Evolutionary conservation across 495 filamentous ascomycete species (phyloP).

Genomic region (Rostrohypoxylon terebratum): DNA sequence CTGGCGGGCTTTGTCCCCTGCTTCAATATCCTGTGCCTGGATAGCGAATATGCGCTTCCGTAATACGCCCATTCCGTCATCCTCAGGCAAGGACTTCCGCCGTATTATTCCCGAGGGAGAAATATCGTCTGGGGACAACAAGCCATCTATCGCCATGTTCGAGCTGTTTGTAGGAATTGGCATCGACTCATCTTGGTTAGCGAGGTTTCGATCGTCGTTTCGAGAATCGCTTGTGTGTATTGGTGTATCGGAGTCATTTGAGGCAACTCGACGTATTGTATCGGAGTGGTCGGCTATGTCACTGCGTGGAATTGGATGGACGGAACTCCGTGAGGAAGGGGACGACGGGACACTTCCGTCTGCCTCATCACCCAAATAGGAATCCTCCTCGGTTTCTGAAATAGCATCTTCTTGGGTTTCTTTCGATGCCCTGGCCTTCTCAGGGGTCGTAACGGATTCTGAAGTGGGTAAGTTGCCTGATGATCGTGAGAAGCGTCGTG

Average conservation of each 20-base stretch:
- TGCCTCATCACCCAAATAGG: slow-evolving; percentile 35
- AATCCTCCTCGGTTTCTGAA: slow-evolving; percentile 48
- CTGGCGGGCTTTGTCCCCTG: slow-evolving; percentile 80
- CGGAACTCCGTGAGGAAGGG: slow-evolving; percentile 43
- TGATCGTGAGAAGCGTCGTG: slow-evolving; percentile 65
- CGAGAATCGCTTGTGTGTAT: slow-evolving; percentile 22
- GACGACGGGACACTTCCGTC: slow-evolving; percentile 39
- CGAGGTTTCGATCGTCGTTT: slow-evolving; percentile 15
- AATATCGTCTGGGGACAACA: slow-evolving; percentile 7
- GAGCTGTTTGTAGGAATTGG: slow-evolving; percentile 21
- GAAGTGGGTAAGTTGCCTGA: slow-evolving; percentile 51
- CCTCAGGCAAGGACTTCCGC: slow-evolving; percentile 74
- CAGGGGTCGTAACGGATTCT: slow-evolving; percentile 41
- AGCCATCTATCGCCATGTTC: slow-evolving; percentile 8
- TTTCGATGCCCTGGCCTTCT: slow-evolving; percentile 19
- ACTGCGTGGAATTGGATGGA: slow-evolving; percentile 36
- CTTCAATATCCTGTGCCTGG: slow-evolving; percentile 70
- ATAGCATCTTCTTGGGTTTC: slow-evolving; percentile 46
- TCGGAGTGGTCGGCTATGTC: slow-evolving; percentile 21
- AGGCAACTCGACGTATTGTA: slow-evolving; percentile 7
- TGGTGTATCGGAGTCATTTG: slow-evolving; percentile 16
- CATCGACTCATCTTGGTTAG: slow-evolving; percentile 11
- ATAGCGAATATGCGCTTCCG: slow-evolving; percentile 83
- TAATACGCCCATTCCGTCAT: slow-evolving; percentile 89
- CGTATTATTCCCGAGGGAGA: slow-evolving; percentile 17